Conservation (phyloP, 2,329 filamentous ascomycete genomes). For the Pseudogymnoascus sp. region DNA sequence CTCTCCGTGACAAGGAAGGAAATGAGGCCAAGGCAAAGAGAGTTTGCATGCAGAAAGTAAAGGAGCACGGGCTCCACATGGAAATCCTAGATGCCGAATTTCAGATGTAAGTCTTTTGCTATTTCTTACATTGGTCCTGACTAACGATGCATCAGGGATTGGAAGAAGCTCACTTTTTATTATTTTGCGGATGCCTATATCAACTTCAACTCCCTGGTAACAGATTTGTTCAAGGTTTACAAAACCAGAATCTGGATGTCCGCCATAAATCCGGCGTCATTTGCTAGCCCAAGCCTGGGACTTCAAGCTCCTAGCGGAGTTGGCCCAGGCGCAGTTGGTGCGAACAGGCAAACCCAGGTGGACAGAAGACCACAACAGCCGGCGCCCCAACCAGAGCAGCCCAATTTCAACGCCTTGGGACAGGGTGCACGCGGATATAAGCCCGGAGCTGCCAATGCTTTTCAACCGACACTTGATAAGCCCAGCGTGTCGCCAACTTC, state of each 20-base stretch:
- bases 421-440: slow-evolving; percentile 25
- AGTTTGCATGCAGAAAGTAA: slow-evolving; percentile 92
- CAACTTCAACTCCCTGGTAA: slow-evolving; percentile 97
- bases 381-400: slow-evolving; percentile 22
- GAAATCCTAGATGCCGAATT: slow-evolving; percentile 98
- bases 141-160: slow-evolving; percentile 58
- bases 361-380: slow-evolving; percentile 34
- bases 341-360: slow-evolving; percentile 36
- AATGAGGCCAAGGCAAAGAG: slow-evolving; percentile 97
- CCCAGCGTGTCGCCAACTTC: slow-evolving; percentile 32
- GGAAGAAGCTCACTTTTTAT: slow-evolving; percentile 98
- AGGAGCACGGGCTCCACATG: slow-evolving; percentile 92
- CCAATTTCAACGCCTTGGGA: slow-evolving; percentile 19
- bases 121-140: slow-evolving; percentile 1
- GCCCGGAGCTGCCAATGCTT: slow-evolving; percentile 36
- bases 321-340: slow-evolving; percentile 57
- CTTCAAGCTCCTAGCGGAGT: slow-evolving; percentile 62
- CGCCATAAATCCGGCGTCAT: slow-evolving; percentile 94
- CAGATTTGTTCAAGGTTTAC: slow-evolving; percentile 97
- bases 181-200: slow-evolving; percentile 98
- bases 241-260: slow-evolving; percentile 99
- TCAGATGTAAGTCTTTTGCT: slow-evolving; percentile 69
- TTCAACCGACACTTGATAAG: slow-evolving; percentile 37
- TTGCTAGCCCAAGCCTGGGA: slow-evolving; percentile 69
- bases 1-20: slow-evolving; percentile 88